Base-by-base conservation (phyloP, 371 early-diverging fungal species). In the Mucor indicus region DNA sequence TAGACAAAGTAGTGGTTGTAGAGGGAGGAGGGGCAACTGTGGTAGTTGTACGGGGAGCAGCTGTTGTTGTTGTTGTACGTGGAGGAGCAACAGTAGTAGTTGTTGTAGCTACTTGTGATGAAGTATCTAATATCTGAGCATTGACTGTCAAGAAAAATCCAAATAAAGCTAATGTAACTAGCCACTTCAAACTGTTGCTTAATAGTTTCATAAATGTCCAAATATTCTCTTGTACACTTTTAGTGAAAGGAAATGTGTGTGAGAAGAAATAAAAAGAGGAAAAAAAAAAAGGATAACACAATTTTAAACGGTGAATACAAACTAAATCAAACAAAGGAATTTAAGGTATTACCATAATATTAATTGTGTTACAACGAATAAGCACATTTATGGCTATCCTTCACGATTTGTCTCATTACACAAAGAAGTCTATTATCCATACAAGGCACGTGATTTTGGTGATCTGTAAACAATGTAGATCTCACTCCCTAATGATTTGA, bases 321-420 rank as follows among this genome's bases (percentile, higher is more conserved):
- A 48, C 24, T 20, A 29, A 47, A 47, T 36, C 37, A 48, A 38
- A 29, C 24, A 35, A 15, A 19, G 13, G 30, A 20, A 19, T 31
- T 42, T 42, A 22, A 41, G 25, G 50, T 50, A 50, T 50, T 50
- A 50, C 50, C 35, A 24, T 42, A 50, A 50, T 50, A 50, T 46
- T 36, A 46, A n/a, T 46, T 24, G 46, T 46, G 46, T 37, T 22
- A 46, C 46, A 15, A n/a, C n/a, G n/a, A n/a, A n/a, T n/a, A n/a
- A n/a, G n/a, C n/a, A n/a, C n/a, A n/a, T n/a, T n/a, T n/a, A n/a
- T n/a, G n/a, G n/a, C n/a, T n/a, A n/a, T n/a, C n/a, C n/a, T n/a
- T n/a, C n/a, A n/a, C n/a, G n/a, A n/a, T n/a, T n/a, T n/a, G n/a
- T n/a, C n/a, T n/a, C n/a, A n/a, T n/a, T n/a, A n/a, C n/a, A n/a